These are phyloP conservation scores for Quercus tomentella DNA, from an alignment of 331 rosid genomes.

Conservation along the genomic window DNA sequence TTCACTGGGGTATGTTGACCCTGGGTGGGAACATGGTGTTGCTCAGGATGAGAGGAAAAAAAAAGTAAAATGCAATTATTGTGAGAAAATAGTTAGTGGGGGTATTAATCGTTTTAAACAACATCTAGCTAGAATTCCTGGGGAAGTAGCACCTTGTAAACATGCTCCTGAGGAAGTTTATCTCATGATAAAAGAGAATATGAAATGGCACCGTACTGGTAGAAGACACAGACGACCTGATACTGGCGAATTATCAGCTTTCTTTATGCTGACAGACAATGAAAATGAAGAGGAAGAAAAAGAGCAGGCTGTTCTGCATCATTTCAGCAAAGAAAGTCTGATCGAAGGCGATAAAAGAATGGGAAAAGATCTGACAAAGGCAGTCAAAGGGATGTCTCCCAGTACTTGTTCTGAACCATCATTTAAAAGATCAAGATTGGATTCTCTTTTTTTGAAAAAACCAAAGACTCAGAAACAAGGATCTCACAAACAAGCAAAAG, in stretches of 20 bases:
- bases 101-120: slow-evolving; percentile 97
- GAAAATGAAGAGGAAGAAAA: slow-evolving; percentile 77
- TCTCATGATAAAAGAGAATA: slow-evolving; percentile 83
- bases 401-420: slow-evolving; percentile 63
- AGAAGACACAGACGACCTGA: slow-evolving; percentile 77
- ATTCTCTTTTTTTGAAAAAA: slow-evolving; percentile 69
- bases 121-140: slow-evolving; percentile 96
- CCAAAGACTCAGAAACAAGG: slow-evolving; percentile 59
- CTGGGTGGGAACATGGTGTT: slow-evolving; percentile 98
- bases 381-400: slow-evolving; percentile 53
- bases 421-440: slow-evolving; percentile 82
- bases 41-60: slow-evolving; percentile 98
- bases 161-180: slow-evolving; percentile 91
- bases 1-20: slow-evolving; percentile 88
- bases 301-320: slow-evolving; percentile 53
- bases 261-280: slow-evolving; percentile 65
- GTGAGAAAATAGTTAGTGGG: slow-evolving; percentile 90
- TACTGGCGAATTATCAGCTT: slow-evolving; percentile 47
- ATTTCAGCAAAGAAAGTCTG: slow-evolving; percentile 53
- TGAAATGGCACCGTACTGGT: slow-evolving; percentile 99
- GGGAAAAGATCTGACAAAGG: slow-evolving; percentile 51
- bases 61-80: slow-evolving; percentile 91
- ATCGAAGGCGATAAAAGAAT: slow-evolving; percentile 58
- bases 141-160: slow-evolving; percentile 97
- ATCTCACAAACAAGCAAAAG: slow-evolving; percentile 57